phyloP scores from a whole-genome alignment of 2,329 filamentous ascomycete genomes.

The Pestalotiopsis sp. region DNA sequence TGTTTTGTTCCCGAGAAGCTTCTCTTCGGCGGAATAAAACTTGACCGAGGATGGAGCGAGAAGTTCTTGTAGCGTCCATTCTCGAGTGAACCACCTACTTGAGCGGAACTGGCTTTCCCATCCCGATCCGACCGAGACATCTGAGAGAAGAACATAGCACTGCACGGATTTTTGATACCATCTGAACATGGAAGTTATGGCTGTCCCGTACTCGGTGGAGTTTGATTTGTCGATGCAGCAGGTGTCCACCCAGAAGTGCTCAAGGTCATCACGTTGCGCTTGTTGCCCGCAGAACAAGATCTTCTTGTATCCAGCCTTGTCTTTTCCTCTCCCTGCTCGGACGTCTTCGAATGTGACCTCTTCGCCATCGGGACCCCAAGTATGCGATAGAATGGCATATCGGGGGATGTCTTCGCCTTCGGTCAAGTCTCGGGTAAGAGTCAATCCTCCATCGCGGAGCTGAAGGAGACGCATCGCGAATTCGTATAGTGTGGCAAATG shows the following conservation, averaged over 20 bases:
- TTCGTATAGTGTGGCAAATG: too few species aligned
- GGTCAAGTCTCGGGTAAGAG: background rate
- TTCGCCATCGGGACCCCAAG: background rate
- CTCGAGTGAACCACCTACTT: background rate
- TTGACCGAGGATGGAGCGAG: background rate
- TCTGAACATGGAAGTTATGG: background rate
- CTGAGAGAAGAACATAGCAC: background rate
- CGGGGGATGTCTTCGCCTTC: too few species aligned
- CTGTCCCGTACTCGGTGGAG: background rate
- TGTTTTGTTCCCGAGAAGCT: background rate
- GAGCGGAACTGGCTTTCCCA: background rate
- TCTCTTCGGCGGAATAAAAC: background rate
- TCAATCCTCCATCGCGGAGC: background rate
- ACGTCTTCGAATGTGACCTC: background rate
- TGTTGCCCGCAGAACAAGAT: background rate
- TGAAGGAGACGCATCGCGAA: background rate
- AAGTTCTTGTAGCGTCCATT: background rate
- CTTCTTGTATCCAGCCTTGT: background rate
- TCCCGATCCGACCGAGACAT: background rate
- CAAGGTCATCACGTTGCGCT: background rate
- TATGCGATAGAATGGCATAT: background rate
- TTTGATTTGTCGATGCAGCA: background rate
- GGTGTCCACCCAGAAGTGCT: background rate
- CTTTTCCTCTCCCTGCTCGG: background rate
- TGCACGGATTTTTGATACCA: background rate